Base-by-base conservation (phyloP, 169 alveolate genomes). In the Plasmodium fragile region DNA sequence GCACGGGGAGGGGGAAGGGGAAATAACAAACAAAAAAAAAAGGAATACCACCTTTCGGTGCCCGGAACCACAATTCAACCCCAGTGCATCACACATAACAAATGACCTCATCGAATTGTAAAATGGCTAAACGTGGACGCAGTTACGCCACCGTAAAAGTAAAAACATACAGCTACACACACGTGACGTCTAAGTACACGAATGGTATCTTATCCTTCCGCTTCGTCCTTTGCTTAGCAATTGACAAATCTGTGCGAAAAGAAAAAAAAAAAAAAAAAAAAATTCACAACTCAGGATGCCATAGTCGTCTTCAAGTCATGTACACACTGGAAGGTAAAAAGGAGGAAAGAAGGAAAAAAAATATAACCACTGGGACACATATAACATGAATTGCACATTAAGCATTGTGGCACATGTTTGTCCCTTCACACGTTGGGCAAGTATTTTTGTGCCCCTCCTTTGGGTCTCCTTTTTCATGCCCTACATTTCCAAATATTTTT, bases 401-500 rank as follows among this genome's bases (percentile, higher is more conserved):
- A 65, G n/a, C 75, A 65, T 4, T 65, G 30, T 25, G 36, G 3
- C 30, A 65, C 6, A 10, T 22, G 36, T 16, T 65, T 28, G 36
- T 22, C 30, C 16, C 36, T 22, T 10, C 75, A 32, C 75, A 32
- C 34, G 28, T 59, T 11, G 39, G 13, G 39, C 7, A 55, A 4
- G 34, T 59, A 53, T 81, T 59, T 18, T 18, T 81, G 8, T 79
- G 30, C 18, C 55, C 43, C 32, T 79, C 22, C 22, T 79, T 41
- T n/a, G 32, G 71, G 71, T 55, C 10, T 32, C 59, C 49, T 83
- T 69, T 36, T 65, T 65, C 11, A 0, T n/a, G 6, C 22, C 75
- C n/a, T 84, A 84, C 93, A 41, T 75, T 84, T 30, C 93, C 93
- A 59, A 84, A 84, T 34, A 84, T 84, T 84, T 84, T 84, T 72